Evolutionary conservation across 768 basidiomycete species (phyloP).

Genomic region (Psilocybe cyanescens): DNA sequence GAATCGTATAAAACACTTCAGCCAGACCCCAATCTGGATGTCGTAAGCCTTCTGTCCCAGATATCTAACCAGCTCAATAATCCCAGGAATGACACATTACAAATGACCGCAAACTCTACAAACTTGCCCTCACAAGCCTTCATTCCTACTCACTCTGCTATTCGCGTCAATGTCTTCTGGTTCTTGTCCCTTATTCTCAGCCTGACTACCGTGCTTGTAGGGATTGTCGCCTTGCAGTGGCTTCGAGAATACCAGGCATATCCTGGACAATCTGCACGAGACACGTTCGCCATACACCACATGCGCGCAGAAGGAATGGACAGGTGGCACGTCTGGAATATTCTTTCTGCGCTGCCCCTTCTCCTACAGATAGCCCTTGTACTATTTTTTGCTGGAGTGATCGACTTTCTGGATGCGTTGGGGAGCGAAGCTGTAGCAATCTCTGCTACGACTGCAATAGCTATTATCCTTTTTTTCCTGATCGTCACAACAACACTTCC

Average conservation of each 20-base stretch:
- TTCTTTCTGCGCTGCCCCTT: slow-evolving; percentile 26
- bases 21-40: background rate
- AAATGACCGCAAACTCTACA: background rate
- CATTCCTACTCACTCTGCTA: background rate
- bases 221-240: slow-evolving; percentile 28
- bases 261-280: slow-evolving; percentile 12
- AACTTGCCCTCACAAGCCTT: background rate
- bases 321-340: slow-evolving; percentile 24
- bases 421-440: slow-evolving; percentile 18
- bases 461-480: slow-evolving; percentile 17
- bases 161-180: slow-evolving; percentile 23
- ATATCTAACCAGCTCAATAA: background rate
- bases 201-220: slow-evolving; percentile 23
- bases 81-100: background rate
- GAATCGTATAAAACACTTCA: background rate
- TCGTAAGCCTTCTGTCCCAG: background rate
- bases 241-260: slow-evolving; percentile 22
- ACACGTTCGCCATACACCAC: slow-evolving; percentile 21
- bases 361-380: slow-evolving; percentile 27
- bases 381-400: slow-evolving; percentile 28
- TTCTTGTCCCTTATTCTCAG: slow-evolving; percentile 26
- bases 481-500: slow-evolving; percentile 19
- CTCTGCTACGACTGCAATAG: slow-evolving; percentile 16
- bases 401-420: slow-evolving; percentile 25
- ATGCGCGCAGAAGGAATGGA: slow-evolving; percentile 25